Conservation (phyloP, 176 grass and related monocot genomes). For the Triticum turgidum region DNA sequence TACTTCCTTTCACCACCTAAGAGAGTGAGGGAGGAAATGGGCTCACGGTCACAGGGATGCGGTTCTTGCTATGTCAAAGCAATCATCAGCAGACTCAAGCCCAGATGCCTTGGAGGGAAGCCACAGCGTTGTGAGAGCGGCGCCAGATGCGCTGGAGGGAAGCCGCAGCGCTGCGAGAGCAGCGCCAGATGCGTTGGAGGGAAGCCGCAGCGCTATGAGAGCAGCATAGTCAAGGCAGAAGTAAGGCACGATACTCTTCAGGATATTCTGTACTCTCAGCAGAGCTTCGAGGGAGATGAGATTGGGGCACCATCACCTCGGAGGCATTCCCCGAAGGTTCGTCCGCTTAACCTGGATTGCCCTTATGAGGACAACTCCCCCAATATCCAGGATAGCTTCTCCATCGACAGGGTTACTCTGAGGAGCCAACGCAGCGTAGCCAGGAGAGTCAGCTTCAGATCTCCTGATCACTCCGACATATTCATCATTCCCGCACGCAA, state of each 20-base stretch:
- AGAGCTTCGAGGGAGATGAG: constrained; percentile 34
- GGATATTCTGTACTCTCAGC: constrained; percentile 36
- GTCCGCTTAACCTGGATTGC: constrained; percentile 34
- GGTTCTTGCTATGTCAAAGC: constrained; percentile 20
- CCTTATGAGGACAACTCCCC: constrained; percentile 20
- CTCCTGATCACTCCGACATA: constrained; percentile 47
- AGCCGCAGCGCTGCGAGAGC: neutral
- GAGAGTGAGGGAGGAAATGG: constrained; percentile 26
- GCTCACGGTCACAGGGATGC: constrained; percentile 18
- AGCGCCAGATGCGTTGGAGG: constrained; percentile 1
- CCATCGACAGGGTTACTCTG: constrained; percentile 38
- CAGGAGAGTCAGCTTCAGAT: constrained; percentile 61
- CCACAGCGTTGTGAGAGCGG: too few relatives aligned
- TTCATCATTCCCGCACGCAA: constrained; percentile 47
- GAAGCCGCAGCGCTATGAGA: neutral
- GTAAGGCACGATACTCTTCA: constrained; percentile 35
- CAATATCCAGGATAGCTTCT: constrained; percentile 41
- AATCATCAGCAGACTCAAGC: constrained; percentile 42
- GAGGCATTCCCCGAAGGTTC: constrained; percentile 47
- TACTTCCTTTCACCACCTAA: constrained; percentile 8
- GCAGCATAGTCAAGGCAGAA: constrained; percentile 8
- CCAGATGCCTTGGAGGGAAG: neutral
- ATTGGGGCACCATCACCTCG: constrained; percentile 32
- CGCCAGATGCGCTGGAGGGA: constrained; percentile 14
- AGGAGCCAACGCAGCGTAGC: constrained; percentile 45